A percentile compares a stretch with the other conserved stretches of the same genome.
These are phyloP conservation scores for Diddensiella caesifluorescens DNA, from an alignment of 805 yeast species.

Conservation along the genomic window DNA sequence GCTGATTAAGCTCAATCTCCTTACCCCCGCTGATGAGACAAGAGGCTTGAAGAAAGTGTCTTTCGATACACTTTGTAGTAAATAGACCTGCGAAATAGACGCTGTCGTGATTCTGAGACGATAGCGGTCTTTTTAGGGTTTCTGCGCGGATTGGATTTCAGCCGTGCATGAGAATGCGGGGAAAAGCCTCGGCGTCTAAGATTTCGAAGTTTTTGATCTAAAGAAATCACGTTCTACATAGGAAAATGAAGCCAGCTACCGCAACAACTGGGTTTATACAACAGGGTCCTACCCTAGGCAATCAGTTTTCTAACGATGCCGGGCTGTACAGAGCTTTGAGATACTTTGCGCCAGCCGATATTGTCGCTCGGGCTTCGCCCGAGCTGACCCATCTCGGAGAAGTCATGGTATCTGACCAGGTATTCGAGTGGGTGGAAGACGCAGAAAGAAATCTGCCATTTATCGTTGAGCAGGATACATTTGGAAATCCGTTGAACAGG, in stretches of 20 bases:
- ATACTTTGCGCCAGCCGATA: conserved; percentile 15
- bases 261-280: conserved; percentile 28
- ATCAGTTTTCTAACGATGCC: conserved; percentile 24
- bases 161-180: too few species aligned
- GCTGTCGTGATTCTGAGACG: too few species aligned
- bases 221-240: too few species aligned
- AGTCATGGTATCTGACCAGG: conserved; percentile 21
- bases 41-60: too few species aligned
- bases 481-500: conserved; percentile 25
- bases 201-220: too few species aligned
- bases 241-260: conserved; percentile 23
- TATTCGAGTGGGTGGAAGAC: conserved; percentile 26
- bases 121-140: too few species aligned
- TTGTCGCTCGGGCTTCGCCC: conserved; percentile 7
- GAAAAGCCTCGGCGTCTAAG: too few species aligned
- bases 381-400: conserved; percentile 25
- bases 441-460: conserved; percentile 29
- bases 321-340: conserved; percentile 22
- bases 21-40: too few species aligned
- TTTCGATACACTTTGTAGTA: too few species aligned
- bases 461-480: conserved; percentile 28
- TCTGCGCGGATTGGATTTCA: too few species aligned
- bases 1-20: too few species aligned
- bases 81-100: too few species aligned
- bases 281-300: conserved; percentile 22